Evolutionary conservation across 352 stramenopile genomes (phyloP).

Genomic region (Globisporangium takayamanum): DNA sequence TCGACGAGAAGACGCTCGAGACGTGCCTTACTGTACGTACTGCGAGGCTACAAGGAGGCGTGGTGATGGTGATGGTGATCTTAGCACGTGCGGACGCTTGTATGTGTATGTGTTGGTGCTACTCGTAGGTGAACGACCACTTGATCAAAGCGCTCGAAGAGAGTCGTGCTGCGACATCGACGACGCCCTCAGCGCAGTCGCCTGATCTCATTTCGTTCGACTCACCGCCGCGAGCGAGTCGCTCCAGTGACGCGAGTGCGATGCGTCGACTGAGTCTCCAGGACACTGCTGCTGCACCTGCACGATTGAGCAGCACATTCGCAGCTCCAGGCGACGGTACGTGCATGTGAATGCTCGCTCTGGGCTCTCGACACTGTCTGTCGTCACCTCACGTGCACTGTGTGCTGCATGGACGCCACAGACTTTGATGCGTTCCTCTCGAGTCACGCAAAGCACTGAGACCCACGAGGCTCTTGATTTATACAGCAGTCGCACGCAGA

Average conservation of each 20-base stretch:
- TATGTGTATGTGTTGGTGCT: not conserved
- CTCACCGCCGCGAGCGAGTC: slow-evolving; percentile 33
- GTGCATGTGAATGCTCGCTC: not conserved
- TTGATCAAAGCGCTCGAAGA: slow-evolving; percentile 77
- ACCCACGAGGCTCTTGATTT: slow-evolving; percentile 5
- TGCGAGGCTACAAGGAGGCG: not conserved
- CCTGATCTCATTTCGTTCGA: slow-evolving; percentile 59
- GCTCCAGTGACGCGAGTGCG: slow-evolving; percentile 16
- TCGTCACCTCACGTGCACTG: not conserved
- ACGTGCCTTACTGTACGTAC: slow-evolving; percentile 68
- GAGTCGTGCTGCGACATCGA: slow-evolving; percentile 20
- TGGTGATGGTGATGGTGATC: not conserved
- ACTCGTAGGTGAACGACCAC: slow-evolving; percentile 64
- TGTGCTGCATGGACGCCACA: slow-evolving; percentile 1
- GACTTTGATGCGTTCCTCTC: slow-evolving; percentile 48
- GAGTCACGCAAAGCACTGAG: slow-evolving; percentile 21
- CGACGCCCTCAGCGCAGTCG: slow-evolving; percentile 1
- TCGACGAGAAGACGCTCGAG: slow-evolving; percentile 75
- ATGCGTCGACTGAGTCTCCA: slow-evolving; percentile 30
- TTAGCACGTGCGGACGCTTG: not conserved
- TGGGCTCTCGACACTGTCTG: not conserved
- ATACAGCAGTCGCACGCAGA: not conserved
- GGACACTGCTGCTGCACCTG: slow-evolving; percentile 2
- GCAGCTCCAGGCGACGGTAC: slow-evolving; percentile 45
- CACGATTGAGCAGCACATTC: slow-evolving; percentile 15